Base-by-base conservation (phyloP, 2,329 filamentous ascomycete genomes). In the Phyllosticta citribraziliensis region DNA sequence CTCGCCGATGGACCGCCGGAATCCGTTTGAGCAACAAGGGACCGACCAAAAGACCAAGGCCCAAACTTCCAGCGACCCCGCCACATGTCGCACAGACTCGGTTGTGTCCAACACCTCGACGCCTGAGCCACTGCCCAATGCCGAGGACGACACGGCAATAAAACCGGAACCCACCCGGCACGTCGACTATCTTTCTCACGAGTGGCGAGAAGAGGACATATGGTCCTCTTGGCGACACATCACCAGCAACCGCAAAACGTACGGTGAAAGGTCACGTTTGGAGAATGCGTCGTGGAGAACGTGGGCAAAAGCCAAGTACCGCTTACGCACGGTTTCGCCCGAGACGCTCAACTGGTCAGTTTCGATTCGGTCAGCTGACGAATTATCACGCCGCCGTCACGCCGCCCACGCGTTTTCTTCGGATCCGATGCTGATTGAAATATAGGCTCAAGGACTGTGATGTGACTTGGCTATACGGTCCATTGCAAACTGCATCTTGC, bases 201-300 rank as follows among this genome's bases (percentile, higher is more conserved):
- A 93, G 64, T 96, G 93, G 90, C 85, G 84, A 65, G 91, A 97
- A 74, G 92, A 97, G 73, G 93, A 99, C 74, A 95, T 97, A 25
- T 97, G 92, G 92, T 88, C 89, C 5, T 97, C 93, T 1, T 97
- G 94, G 94, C 87, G 91, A 70, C 94, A 96, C 71, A 90, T 97
- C 67, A 86, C 92, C 17, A 87, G 88, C 27, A 88, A 90, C 68
- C 82, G 88, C 67, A 85, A 85, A 63, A 83, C 89, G 58, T 95
- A 95, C 66, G 86, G 84, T 67, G 93, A 97, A 72, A 84, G 88
- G 40, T 87, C 86, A 35, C 82, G 94, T 56, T 76, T 97, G 30
- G 94, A 97, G 74, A 97, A 99, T 74, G 94, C 94, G 2, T 96
- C 91, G 0, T 99, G 94, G 94, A 84, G 94, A 71, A 94, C 91